Evolutionary conservation across 2,329 filamentous ascomycete genomes (phyloP), one percentile per base, ranked within the genome.

Genomic region (Aspergillus piperis): DNA sequence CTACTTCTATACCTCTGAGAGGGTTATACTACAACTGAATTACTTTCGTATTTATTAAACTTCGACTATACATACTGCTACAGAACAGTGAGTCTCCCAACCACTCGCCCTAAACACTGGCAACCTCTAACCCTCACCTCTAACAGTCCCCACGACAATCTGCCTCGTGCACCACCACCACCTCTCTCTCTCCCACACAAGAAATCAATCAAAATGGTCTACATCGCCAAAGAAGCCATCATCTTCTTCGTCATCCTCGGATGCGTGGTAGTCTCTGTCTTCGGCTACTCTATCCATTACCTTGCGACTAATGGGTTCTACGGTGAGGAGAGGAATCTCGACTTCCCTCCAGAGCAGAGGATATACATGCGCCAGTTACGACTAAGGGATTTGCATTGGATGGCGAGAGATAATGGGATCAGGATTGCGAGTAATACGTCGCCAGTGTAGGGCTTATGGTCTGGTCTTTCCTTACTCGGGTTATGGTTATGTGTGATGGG

Each of bases 311-410:
- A 57, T 19, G 62, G 61, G 4, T 67, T 66, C 54, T 52, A 48
- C 6, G 64, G 69, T n/a, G 61, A 65, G 1, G 50, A 60, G 3
- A 19, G 38, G 3, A 23, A 49, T 19, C 44, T 47, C 3, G 71
- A 73, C 0, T 21, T 67, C 21, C 10, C 64, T 11, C 41, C 59
- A 11, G 69, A 73, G 17, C 72, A 74, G 57, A 54, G 60, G 7
- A 64, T 62, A 54, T 74, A 74, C 48, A 73, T 74, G 71, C 68
- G 70, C 2, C 61, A 68, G 47, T 23, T 69, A 11, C 67, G 71
- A 7, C 58, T 67, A 10, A 64, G 66, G 8, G 68, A 68, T 39
- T 5, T 73, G 10, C 63, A 68, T 13, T 51, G 36, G 25, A 47
- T 73, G 42, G 69, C 66, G n/a, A 17, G 62, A 17, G 62, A 63